Base-by-base conservation (phyloP, 2,329 filamentous ascomycete genomes). In the Aspergillus luchuensis region DNA sequence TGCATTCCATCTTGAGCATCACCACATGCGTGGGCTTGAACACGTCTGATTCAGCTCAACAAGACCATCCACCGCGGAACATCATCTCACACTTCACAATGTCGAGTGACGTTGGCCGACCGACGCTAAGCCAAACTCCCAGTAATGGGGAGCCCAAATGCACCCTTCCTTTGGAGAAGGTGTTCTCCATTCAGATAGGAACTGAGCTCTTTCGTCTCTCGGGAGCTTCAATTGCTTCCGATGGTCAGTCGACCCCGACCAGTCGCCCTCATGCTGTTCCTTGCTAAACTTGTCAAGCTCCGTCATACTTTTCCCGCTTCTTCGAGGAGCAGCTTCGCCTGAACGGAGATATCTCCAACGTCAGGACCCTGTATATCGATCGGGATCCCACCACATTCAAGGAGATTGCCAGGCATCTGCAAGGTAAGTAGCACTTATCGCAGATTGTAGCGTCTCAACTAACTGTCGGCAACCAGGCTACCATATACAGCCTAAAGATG, bases 251-350 rank as follows among this genome's bases (percentile, higher is more conserved):
- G 28, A 39, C 21, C 53, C 45, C 48, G 43, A 25, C 56, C 15
- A 5, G 5, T 30, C 53, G 28, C 4, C 28, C 17, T 11, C n/a
- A 13, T 58, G n/a, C 21, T 63, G 28, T 58, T 45, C 30, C 56
- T 59, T 59, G 57, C 81, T 86, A 76, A 87, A 73, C 79, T 72
- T 75, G 73, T 80, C 81, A 79, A 96, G 94, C 92, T 71, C 94
- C 94, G 60, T 97, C 93, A 53, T 97, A 97, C 77, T 97, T 98
- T 79, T 96, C 94, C 19, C 89, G 92, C 68, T 97, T 95, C 80
- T 98, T 98, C 76, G 84, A 88, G 67, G 91, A 91, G 69, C 93
- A 97, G 78, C 78, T 97, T 43, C 84, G 85, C 59, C 79, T 82
- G 67, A 88, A 85, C 52, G 84, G 85, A 50, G 83, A 84, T 58